Conservation (phyloP, 2,329 filamentous ascomycete genomes). For the Diaporthe sp. region DNA sequence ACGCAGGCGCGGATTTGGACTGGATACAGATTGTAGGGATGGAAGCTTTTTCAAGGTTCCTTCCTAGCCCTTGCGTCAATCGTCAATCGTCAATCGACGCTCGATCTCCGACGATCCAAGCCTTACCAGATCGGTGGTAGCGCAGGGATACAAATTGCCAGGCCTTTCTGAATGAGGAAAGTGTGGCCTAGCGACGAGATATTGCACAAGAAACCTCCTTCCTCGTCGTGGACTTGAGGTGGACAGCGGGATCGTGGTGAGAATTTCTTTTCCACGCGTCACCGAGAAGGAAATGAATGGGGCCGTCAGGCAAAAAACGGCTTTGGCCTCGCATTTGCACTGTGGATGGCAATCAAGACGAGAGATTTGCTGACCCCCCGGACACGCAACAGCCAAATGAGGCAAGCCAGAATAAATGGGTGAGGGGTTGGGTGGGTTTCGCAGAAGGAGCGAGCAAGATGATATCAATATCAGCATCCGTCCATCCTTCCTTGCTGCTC, state of each 20-base stretch:
- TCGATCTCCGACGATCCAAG: slow-evolving; percentile 28
- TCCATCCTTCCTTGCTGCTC: background rate
- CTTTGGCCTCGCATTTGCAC: background rate
- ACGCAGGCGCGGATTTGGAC: background rate
- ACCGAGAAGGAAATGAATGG: background rate
- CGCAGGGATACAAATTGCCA: background rate
- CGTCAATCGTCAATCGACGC: slow-evolving; percentile 5
- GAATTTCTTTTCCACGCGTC: background rate
- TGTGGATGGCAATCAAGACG: background rate
- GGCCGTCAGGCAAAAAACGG: background rate
- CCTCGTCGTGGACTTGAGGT: background rate
- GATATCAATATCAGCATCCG: slow-evolving; percentile 15
- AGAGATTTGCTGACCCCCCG: background rate
- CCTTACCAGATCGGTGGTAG: slow-evolving; percentile 24
- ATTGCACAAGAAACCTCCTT: slow-evolving; percentile 9
- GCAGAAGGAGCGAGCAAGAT: slow-evolving; percentile 1
- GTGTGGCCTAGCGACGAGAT: slow-evolving; percentile 19
- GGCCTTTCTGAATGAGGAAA: slow-evolving; percentile 20
- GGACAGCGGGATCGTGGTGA: background rate
- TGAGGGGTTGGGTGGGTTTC: background rate
- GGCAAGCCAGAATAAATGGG: background rate
- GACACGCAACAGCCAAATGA: background rate
- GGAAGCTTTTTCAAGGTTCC: slow-evolving; percentile 11
- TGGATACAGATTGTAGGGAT: slow-evolving; percentile 11
- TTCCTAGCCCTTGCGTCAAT: slow-evolving; percentile 22